These are phyloP conservation scores for Ophiostoma himal-ulmi DNA, from an alignment of 2,329 filamentous ascomycete species.

Conservation along the genomic window DNA sequence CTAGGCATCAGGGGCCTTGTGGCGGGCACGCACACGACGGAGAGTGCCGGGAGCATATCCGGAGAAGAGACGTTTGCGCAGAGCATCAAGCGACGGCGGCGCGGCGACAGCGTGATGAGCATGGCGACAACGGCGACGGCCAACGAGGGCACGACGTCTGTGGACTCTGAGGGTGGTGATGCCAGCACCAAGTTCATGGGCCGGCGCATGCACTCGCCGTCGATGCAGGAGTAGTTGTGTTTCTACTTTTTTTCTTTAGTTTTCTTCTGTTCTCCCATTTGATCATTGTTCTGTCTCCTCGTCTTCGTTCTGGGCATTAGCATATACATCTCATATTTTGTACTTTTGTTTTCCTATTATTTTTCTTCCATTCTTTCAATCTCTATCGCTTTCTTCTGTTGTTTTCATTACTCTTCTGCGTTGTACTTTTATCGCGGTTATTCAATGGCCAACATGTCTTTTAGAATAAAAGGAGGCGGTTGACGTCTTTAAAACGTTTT, in stretches of 20 bases:
- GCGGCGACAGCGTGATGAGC: slow-evolving; percentile 26
- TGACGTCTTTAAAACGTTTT: slow-evolving; percentile 8
- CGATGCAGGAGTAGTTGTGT: slow-evolving; percentile 6
- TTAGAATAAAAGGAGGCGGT: not conserved
- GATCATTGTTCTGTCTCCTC: not conserved
- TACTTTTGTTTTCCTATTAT: not conserved
- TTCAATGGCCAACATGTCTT: not conserved
- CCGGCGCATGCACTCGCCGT: slow-evolving; percentile 23
- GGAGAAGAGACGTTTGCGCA: slow-evolving; percentile 15
- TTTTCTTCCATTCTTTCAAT: not conserved
- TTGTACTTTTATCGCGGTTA: not conserved
- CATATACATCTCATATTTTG: slow-evolving; percentile 13
- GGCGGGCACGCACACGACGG: slow-evolving; percentile 9
- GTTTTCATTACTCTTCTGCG: not conserved
- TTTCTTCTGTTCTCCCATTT: not conserved
- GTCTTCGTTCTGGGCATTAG: slow-evolving; percentile 7
- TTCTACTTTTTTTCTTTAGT: not conserved
- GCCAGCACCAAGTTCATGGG: slow-evolving; percentile 29
- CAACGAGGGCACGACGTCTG: slow-evolving; percentile 15
- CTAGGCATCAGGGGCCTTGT: slow-evolving; percentile 50
- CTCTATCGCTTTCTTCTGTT: not conserved
- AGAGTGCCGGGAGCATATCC: slow-evolving; percentile 2
- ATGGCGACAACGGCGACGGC: slow-evolving; percentile 22
- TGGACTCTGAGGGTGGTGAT: slow-evolving; percentile 28
- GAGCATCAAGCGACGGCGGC: slow-evolving; percentile 14